phyloP scores from a whole-genome alignment of 1,284 basidiomycete genomes.

The Polyporus tsugae region DNA sequence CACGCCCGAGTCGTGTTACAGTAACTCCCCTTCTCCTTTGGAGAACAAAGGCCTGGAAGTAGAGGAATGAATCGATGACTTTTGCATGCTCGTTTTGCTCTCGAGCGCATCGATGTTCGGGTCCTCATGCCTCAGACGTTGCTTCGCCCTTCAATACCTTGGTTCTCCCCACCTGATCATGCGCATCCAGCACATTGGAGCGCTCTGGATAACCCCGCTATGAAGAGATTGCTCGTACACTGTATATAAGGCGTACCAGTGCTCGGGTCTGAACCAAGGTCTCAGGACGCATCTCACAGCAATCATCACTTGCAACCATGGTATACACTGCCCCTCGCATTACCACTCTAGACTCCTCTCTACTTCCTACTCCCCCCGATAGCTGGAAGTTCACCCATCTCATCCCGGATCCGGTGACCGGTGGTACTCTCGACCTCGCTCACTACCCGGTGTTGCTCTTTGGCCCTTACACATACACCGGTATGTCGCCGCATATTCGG shows the following conservation, averaged over 20 bases:
- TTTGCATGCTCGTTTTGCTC: no score
- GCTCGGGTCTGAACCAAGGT: not conserved
- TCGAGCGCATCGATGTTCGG: not conserved
- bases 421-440: not conserved
- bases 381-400: not conserved
- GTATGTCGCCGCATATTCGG: not conserved
- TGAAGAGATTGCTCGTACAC: not conserved
- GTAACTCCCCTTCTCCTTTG: no score
- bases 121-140: not conserved
- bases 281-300: not conserved
- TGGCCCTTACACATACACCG: slow-evolving; percentile 5
- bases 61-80: no score
- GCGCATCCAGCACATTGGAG: not conserved
- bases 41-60: no score
- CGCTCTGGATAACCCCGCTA: not conserved
- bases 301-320: not conserved
- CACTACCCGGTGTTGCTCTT: not conserved
- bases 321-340: not conserved
- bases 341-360: not conserved
- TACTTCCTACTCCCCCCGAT: not conserved
- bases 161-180: not conserved
- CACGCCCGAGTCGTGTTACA: no score
- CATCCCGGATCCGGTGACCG: not conserved
- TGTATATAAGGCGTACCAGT: not conserved
- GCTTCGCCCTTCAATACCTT: not conserved